These are phyloP conservation scores for Phytophthora kernoviae DNA, from an alignment of 352 stramenopile species.

Conservation along the genomic window DNA sequence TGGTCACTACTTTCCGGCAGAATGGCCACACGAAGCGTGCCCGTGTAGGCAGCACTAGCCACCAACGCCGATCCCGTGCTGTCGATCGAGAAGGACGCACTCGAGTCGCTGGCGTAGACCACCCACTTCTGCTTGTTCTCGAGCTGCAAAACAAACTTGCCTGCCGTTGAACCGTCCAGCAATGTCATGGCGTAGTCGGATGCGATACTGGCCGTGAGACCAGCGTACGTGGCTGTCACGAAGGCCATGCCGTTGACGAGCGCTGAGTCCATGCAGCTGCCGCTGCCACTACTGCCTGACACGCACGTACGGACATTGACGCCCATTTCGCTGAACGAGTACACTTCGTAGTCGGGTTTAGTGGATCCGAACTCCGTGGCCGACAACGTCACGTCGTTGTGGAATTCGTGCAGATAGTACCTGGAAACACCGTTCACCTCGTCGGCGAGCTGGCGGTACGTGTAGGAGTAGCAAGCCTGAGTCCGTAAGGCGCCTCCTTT, in stretches of 20 bases:
- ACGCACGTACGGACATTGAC: slow-evolving; percentile 49
- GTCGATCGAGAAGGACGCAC: slow-evolving; percentile 34
- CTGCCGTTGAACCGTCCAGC: slow-evolving; percentile 31
- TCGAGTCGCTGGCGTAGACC: slow-evolving; percentile 40
- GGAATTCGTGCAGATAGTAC: slow-evolving; percentile 53
- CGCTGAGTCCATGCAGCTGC: slow-evolving; percentile 41
- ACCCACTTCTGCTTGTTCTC: slow-evolving; percentile 66
- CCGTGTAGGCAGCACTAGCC: slow-evolving; percentile 34
- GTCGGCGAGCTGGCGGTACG: slow-evolving; percentile 41
- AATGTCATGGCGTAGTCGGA: slow-evolving; percentile 46
- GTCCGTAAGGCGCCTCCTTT: slow-evolving; percentile 36
- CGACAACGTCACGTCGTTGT: slow-evolving; percentile 61
- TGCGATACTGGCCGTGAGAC: slow-evolving; percentile 42
- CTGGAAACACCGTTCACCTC: slow-evolving; percentile 43
- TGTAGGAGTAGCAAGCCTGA: slow-evolving; percentile 59
- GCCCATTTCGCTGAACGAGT: slow-evolving; percentile 58
- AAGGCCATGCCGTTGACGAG: slow-evolving; percentile 65
- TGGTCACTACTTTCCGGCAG: slow-evolving; percentile 31
- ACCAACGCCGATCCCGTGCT: slow-evolving; percentile 35
- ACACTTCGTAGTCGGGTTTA: slow-evolving; percentile 53
- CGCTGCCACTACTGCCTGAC: slow-evolving; percentile 7
- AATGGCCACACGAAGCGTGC: slow-evolving; percentile 51
- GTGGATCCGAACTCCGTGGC: slow-evolving; percentile 41
- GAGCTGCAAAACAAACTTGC: slow-evolving; percentile 51
- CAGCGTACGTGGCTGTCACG: slow-evolving; percentile 48